Evolutionary conservation across 305 asterid species (phyloP).

Genomic region (Fraxinus sp.): DNA sequence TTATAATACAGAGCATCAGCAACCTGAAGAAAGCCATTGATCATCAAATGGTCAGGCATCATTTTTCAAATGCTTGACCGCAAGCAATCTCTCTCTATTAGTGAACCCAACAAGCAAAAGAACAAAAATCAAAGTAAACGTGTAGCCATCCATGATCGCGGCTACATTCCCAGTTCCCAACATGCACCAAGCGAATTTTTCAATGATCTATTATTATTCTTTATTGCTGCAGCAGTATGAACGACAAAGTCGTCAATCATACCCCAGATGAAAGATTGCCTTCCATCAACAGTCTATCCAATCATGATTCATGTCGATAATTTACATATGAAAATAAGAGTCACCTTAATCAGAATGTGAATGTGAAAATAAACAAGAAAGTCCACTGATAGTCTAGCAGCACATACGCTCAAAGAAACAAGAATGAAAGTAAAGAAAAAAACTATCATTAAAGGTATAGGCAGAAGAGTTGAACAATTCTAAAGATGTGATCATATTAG

Average conservation of each 20-base stretch:
- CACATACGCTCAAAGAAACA: not conserved
- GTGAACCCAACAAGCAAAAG: not conserved
- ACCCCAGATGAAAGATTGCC: not conserved
- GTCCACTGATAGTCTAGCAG: not conserved
- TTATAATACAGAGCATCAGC: conserved; percentile 95
- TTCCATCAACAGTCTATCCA: not conserved
- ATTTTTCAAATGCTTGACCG: conserved; percentile 7
- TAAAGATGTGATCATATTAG: not conserved
- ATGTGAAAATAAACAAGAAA: not conserved
- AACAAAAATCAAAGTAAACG: not conserved
- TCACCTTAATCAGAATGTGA: not conserved
- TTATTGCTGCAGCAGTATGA: not conserved
- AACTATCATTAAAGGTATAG: not conserved
- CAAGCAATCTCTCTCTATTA: conserved; percentile 7
- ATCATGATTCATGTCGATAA: not conserved
- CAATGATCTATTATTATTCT: not conserved
- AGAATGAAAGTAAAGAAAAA: not conserved
- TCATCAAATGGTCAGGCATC: not conserved
- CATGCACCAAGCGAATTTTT: not conserved
- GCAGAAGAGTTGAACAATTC: not conserved
- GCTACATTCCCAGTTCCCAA: not conserved
- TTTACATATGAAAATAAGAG: not conserved
- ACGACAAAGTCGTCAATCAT: not conserved
- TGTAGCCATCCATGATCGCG: not conserved
- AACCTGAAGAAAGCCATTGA: conserved; percentile 38